Conservation (phyloP, 108 stramenopile species). For the Discostella stelligeroides region DNA sequence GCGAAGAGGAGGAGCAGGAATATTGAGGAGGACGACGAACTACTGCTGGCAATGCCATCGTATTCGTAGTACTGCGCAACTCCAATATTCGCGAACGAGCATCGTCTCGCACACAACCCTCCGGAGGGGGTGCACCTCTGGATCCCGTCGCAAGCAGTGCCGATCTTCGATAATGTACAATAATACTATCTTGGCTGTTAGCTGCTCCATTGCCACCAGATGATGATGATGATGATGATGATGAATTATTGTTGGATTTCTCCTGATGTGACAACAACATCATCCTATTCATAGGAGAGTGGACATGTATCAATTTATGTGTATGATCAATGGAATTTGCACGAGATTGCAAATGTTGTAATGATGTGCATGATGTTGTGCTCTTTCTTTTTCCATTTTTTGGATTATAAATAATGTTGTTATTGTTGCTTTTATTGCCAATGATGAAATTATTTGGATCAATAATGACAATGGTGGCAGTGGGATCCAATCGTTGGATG, state of each 20-base stretch:
- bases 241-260: neutral
- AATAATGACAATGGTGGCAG: slow-evolving; percentile 35
- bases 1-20: slow-evolving; percentile 4
- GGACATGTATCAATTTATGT: slow-evolving; percentile 25
- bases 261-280: neutral
- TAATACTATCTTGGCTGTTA: neutral
- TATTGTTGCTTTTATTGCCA: neutral
- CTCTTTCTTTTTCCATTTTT: neutral
- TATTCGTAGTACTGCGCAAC: slow-evolving; percentile 59
- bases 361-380: too few relatives aligned
- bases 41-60: too few relatives aligned
- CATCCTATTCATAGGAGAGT: neutral
- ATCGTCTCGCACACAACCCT: slow-evolving; percentile 57
- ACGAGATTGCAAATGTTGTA: slow-evolving; percentile 20
- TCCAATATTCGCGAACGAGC: slow-evolving; percentile 64
- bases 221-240: neutral
- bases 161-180: slow-evolving; percentile 67
- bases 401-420: neutral
- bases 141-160: slow-evolving; percentile 79
- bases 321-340: slow-evolving; percentile 35
- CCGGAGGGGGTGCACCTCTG: slow-evolving; percentile 79
- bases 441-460: slow-evolving; percentile 37
- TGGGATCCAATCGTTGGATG: slow-evolving; percentile 34
- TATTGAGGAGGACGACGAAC: neutral
- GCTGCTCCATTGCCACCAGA: neutral